Evolutionary conservation across 345 rosid species (phyloP).

Genomic region (Aethionema arabicum): DNA sequence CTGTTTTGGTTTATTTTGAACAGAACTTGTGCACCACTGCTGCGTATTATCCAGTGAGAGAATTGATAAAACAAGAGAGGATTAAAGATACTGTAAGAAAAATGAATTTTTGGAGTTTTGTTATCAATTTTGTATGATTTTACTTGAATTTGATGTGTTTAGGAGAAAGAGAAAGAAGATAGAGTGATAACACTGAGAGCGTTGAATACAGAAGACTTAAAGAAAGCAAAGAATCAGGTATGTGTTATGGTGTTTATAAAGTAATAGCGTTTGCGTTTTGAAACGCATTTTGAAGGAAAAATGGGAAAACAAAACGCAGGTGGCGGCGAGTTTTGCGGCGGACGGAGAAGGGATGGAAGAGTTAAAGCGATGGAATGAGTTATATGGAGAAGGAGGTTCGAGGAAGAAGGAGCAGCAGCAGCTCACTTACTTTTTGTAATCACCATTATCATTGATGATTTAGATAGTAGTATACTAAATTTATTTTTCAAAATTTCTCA

Average conservation of each 20-base stretch:
- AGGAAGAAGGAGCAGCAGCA: slow-evolving; percentile 89
- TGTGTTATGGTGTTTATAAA: not conserved
- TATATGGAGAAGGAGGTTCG: slow-evolving; percentile 92
- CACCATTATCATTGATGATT: not conserved
- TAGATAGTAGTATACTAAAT: not conserved
- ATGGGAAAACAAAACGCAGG: slow-evolving; percentile 47
- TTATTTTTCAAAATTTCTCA: slow-evolving; percentile 1
- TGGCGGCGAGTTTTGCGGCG: slow-evolving; percentile 83
- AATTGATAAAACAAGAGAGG: slow-evolving; percentile 78
- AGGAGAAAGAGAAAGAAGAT: slow-evolving; percentile 52
- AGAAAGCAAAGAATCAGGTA: slow-evolving; percentile 83
- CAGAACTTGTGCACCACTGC: slow-evolving; percentile 92
- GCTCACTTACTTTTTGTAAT: slow-evolving; percentile 65
- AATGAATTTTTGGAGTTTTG: not conserved
- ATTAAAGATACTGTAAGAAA: slow-evolving; percentile 57
- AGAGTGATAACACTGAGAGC: slow-evolving; percentile 68
- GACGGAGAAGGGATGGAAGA: slow-evolving; percentile 76
- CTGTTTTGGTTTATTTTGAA: slow-evolving; percentile 7
- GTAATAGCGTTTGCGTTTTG: slow-evolving; percentile 21
- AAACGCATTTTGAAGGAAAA: not conserved
- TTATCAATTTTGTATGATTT: not conserved
- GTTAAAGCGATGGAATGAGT: slow-evolving; percentile 85
- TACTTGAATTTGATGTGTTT: not conserved
- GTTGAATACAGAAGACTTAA: slow-evolving; percentile 70
- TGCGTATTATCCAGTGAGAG: slow-evolving; percentile 82